Base-by-base conservation (phyloP, 1,139 yeast species). In the Zhuliangozyma blackwelliae region DNA sequence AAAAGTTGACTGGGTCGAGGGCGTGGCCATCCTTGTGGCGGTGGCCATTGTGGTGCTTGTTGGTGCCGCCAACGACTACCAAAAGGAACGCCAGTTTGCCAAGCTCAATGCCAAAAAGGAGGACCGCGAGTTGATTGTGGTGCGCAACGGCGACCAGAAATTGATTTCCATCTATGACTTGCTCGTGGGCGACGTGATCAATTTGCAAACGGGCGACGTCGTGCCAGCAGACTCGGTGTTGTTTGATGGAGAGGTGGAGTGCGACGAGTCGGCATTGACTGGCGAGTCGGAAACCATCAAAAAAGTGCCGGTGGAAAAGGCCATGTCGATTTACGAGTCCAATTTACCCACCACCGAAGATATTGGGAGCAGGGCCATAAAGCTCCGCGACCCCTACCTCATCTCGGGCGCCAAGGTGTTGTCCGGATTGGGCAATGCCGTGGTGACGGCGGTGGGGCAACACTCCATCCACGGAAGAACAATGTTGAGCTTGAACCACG, bases 1-100 rank as follows among this genome's bases (percentile, higher is more conserved):
- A 12, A 77, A 79, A 50, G 92, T 90, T 22, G 95, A 89, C 55
- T 89, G 97, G 97, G 96, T 94, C 34, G 99, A 92, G 66, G 99
- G 99, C 48, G 96, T 90, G 30, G 98, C 98, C 30, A 94, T 94
- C 55, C 75, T 94, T 48, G 86, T 84, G 13, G 99, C 99, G 12
- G 86, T 94, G 23, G 54, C 79, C 8, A 92, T 94, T 43, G 97
- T 94, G 29, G 96, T 94, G 5, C 48, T 87, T 3, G 98, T 94
- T 10, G 96, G 97, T 34, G 95, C 97, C 2, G 84, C 79, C 13
- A 94, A 94, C 59, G 98, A 94, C 61, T 94, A 86, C 68, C 97
- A 92, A 57, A 94, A 94, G 58, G 98, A 94, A 59, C 69, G 89
- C 11, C 98, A 92, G 59, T 94, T 94, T 63, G 88, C 88, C 36